Evolutionary conservation across 2,329 filamentous ascomycete genomes (phyloP).

Genomic region (Teratosphaeriaceae sp.): DNA sequence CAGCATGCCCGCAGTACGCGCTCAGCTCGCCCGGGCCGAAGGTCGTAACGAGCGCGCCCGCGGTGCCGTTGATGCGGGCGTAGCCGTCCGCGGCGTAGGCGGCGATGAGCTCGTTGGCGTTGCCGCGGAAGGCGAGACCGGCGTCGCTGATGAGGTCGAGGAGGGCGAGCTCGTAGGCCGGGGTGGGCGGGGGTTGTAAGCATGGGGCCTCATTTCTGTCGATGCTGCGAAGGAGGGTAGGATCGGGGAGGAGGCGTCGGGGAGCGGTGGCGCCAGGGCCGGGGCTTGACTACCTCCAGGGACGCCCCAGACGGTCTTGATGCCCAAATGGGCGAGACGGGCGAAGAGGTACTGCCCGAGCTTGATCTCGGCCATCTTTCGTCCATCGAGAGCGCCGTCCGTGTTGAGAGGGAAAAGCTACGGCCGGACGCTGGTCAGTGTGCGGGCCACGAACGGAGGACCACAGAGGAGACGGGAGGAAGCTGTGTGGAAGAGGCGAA

Average conservation of each 20-base stretch:
- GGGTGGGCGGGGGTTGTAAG: too few relatives aligned
- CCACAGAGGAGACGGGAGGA: too few relatives aligned
- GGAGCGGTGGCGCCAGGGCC: too few relatives aligned
- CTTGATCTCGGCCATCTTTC: conserved; percentile 13
- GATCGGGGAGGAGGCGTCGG: too few relatives aligned
- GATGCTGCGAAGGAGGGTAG: too few relatives aligned
- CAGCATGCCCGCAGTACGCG: conserved; percentile 65
- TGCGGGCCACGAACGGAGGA: too few relatives aligned
- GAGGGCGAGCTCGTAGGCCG: conserved; percentile 32
- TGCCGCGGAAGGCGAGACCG: conserved; percentile 32
- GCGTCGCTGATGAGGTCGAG: conserved; percentile 30
- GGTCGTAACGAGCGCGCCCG: conserved; percentile 64
- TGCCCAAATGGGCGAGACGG: conserved; percentile 38
- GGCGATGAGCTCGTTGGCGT: conserved; percentile 32
- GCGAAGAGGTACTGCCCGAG: conserved; percentile 24
- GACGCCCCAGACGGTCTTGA: conserved; percentile 42
- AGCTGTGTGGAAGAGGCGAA: too few relatives aligned
- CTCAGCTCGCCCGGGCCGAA: conserved; percentile 67
- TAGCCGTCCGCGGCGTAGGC: conserved; percentile 73
- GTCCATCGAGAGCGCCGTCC: not conserved
- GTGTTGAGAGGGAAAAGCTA: not conserved
- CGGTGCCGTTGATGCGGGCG: conserved; percentile 63
- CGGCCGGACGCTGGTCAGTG: not conserved
- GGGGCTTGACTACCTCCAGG: conserved; percentile 35
- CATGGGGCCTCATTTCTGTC: too few relatives aligned